Conservation (phyloP, 1,139 yeast species). For the Meyerozyma carpophila region DNA sequence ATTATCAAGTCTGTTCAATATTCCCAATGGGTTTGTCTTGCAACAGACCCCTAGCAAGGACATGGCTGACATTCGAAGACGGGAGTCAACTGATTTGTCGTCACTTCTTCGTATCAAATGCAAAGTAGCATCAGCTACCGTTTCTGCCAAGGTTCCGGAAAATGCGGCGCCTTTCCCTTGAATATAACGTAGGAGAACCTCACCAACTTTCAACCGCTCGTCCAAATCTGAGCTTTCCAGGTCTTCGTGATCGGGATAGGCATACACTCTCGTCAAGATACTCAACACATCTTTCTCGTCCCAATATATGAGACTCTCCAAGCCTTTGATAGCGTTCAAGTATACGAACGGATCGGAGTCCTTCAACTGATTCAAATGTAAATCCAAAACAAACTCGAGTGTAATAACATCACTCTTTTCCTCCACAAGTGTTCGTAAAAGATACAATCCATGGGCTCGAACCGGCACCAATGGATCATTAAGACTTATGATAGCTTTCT, state of each 20-base stretch:
- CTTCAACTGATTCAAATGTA: constrained; percentile 60
- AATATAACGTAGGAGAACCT: constrained; percentile 62
- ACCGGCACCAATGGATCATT: constrained; percentile 81
- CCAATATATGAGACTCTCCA: constrained; percentile 51
- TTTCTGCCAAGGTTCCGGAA: constrained; percentile 29
- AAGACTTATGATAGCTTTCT: constrained; percentile 59
- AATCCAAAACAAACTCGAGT: constrained; percentile 48
- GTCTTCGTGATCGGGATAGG: constrained; percentile 10
- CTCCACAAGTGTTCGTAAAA: constrained; percentile 55
- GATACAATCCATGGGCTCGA: constrained; percentile 76
- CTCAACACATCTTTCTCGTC: constrained; percentile 36
- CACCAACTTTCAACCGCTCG: constrained; percentile 71
- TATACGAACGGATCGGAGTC: constrained; percentile 87
- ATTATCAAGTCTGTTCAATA: constrained; percentile 43
- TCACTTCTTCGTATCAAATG: constrained; percentile 28
- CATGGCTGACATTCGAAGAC: constrained; percentile 79
- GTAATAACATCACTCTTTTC: constrained; percentile 46
- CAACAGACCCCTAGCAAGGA: constrained; percentile 71
- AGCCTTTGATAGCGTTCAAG: constrained; percentile 75
- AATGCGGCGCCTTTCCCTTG: constrained; percentile 45
- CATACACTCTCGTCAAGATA: constrained; percentile 38
- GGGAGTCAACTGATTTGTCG: constrained; percentile 39
- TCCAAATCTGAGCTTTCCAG: constrained; percentile 41
- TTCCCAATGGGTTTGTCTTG: constrained; percentile 52
- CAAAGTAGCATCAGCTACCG: constrained; percentile 29